Evolutionary conservation across 2,329 filamentous ascomycete genomes (phyloP).

Genomic region (Alternaria hordeiaustralica): DNA sequence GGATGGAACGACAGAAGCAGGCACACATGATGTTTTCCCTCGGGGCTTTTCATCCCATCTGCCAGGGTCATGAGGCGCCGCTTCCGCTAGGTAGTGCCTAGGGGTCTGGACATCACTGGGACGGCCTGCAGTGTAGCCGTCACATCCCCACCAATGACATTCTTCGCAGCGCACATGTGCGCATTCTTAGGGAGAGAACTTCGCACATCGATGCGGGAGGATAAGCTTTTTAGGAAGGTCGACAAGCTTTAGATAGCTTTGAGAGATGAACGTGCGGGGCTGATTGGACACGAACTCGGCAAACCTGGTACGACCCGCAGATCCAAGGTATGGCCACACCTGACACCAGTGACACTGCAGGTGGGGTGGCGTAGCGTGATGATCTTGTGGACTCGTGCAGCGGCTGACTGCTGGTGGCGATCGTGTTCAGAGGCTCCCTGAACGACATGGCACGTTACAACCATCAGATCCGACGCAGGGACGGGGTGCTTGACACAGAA

Average conservation of each 20-base stretch:
- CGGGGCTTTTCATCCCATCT: background rate
- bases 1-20: background rate
- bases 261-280: conserved; percentile 15
- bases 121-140: background rate
- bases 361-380: background rate
- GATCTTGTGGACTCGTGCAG: background rate
- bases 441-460: background rate
- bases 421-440: background rate
- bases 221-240: conserved; percentile 32
- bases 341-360: background rate
- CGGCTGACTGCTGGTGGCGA: background rate
- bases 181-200: background rate
- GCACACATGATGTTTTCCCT: background rate
- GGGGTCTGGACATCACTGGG: background rate
- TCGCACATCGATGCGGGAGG: background rate
- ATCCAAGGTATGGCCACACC: background rate
- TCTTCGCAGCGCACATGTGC: background rate
- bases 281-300: conserved; percentile 19
- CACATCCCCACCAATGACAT: background rate
- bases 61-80: background rate
- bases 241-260: conserved; percentile 20
- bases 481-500: background rate
- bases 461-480: background rate
- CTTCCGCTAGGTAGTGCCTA: background rate
- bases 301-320: background rate